phyloP scores from a whole-genome alignment of 768 basidiomycete species.

The Agrocybe praecox region DNA sequence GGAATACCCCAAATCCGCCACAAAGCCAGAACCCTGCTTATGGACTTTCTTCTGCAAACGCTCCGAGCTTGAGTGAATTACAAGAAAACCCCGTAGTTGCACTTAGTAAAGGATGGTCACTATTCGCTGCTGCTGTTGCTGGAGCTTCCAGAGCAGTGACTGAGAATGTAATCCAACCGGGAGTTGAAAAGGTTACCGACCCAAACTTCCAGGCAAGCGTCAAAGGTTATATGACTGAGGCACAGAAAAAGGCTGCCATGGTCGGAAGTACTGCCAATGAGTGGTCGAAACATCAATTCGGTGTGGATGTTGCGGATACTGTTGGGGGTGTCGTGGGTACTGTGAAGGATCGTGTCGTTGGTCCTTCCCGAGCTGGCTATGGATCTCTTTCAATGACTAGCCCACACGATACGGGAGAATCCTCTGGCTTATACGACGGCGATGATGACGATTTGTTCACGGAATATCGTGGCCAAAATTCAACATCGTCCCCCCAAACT shows the following conservation, averaged over 20 bases:
- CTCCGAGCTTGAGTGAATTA: conserved; percentile 78
- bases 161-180: conserved; percentile 90
- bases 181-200: conserved; percentile 79
- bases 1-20: conserved; percentile 72
- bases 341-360: conserved; percentile 59
- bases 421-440: conserved; percentile 64
- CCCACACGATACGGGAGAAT: conserved; percentile 50
- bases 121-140: conserved; percentile 85
- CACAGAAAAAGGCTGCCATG: conserved; percentile 61
- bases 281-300: conserved; percentile 76
- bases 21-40: conserved; percentile 67
- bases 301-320: conserved; percentile 84
- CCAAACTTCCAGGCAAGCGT: conserved; percentile 79
- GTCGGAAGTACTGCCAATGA: conserved; percentile 71
- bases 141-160: conserved; percentile 80
- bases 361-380: conserved; percentile 57
- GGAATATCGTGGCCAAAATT: conserved; percentile 36
- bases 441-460: conserved; percentile 72
- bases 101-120: conserved; percentile 91
- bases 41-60: conserved; percentile 74
- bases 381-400: conserved; percentile 42
- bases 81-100: conserved; percentile 88
- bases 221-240: conserved; percentile 70
- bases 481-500: conserved; percentile 19
- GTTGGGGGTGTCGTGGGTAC: conserved; percentile 70